phyloP scores from a whole-genome alignment of 176 grass and related monocot species.

The Phoenix dactylifera region DNA sequence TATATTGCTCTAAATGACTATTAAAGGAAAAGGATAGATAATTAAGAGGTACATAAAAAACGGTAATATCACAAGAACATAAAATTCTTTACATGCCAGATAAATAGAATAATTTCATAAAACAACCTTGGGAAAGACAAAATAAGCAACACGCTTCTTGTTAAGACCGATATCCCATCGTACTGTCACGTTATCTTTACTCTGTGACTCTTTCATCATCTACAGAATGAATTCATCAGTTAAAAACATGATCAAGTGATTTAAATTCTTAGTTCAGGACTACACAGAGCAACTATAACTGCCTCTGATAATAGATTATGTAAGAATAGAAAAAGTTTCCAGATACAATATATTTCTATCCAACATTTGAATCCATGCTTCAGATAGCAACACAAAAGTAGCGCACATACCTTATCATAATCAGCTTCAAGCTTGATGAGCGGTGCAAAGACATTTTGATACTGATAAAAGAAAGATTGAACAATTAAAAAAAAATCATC shows the following conservation, averaged over 20 bases:
- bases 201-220: constrained; percentile 99
- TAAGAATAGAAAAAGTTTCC: too few relatives aligned
- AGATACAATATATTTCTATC: too few relatives aligned
- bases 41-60: too few relatives aligned
- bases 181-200: constrained; percentile 94
- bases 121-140: constrained; percentile 95
- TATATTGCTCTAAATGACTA: too few relatives aligned
- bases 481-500: not conserved
- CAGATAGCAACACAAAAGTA: not conserved
- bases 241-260: too few relatives aligned
- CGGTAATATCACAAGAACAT: too few relatives aligned
- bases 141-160: constrained; percentile 95
- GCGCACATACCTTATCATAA: constrained; percentile 80
- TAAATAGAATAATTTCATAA: not conserved
- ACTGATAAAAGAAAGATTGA: constrained; percentile 36
- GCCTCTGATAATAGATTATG: too few relatives aligned
- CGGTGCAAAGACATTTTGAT: constrained; percentile 99
- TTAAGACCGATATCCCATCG: constrained; percentile 98
- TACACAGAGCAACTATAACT: too few relatives aligned
- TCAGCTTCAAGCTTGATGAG: constrained; percentile 99
- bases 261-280: too few relatives aligned
- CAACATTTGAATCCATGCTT: too few relatives aligned
- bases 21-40: too few relatives aligned
- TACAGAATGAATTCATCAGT: constrained; percentile 14
- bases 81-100: too few relatives aligned